Percentiles rank a stretch among this genome's conserved stretches.
Evolutionary conservation across 2,329 filamentous ascomycete species (phyloP).

Genomic region (Plenodomus lindquistii): DNA sequence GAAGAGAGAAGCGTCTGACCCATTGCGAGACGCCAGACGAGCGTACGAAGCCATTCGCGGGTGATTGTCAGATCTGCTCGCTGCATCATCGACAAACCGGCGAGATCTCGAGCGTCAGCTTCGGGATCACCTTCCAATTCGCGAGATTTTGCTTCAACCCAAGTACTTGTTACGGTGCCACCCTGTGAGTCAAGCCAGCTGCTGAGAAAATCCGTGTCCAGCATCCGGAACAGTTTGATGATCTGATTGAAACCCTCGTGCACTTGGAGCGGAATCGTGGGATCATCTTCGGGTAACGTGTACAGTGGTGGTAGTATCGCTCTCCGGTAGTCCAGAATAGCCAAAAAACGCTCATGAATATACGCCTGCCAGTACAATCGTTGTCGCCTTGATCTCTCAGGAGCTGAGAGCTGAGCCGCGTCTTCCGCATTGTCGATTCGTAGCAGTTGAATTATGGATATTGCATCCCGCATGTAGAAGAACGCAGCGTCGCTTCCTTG

Average conservation of each 20-base stretch:
- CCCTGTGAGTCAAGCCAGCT: slow-evolving; percentile 50
- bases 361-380: slow-evolving; percentile 61
- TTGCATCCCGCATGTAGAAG: slow-evolving; percentile 56
- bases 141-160: slow-evolving; percentile 53
- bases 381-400: slow-evolving; percentile 50
- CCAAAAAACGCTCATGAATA: slow-evolving; percentile 62
- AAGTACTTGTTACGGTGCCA: slow-evolving; percentile 43
- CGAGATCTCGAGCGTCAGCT: slow-evolving; percentile 44
- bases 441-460: slow-evolving; percentile 43
- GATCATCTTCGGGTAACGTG: slow-evolving; percentile 47
- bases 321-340: slow-evolving; percentile 55
- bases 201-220: slow-evolving; percentile 51
- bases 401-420: slow-evolving; percentile 33
- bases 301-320: slow-evolving; percentile 47
- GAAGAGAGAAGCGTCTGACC: slow-evolving; percentile 52
- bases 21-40: slow-evolving; percentile 57
- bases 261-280: slow-evolving; percentile 44
- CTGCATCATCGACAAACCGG: slow-evolving; percentile 48
- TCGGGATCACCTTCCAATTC: slow-evolving; percentile 48
- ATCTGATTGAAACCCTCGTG: slow-evolving; percentile 51
- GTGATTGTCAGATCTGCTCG: slow-evolving; percentile 56
- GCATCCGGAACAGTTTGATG: slow-evolving; percentile 51
- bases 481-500: slow-evolving; percentile 55
- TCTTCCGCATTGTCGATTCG: slow-evolving; percentile 49
- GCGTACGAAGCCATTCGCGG: slow-evolving; percentile 54